Percentiles rank a stretch among this genome's conserved stretches.
Conservation (phyloP, 768 basidiomycete genomes). For the Harrya chromipes region DNA sequence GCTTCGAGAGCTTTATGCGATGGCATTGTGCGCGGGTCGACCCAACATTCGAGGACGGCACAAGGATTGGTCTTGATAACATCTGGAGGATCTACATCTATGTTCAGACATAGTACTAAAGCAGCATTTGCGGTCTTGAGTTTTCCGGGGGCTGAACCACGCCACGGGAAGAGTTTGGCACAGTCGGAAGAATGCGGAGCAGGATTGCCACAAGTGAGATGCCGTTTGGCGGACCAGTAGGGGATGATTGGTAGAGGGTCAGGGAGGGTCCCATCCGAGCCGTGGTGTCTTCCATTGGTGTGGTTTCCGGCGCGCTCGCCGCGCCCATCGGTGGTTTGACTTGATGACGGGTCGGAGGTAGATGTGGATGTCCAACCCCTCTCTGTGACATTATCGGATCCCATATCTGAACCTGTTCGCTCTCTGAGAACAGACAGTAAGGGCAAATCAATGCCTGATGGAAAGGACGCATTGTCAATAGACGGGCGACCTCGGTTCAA, state of each 20-base stretch:
- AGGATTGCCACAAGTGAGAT: conserved; percentile 87
- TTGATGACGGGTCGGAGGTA: conserved; percentile 48
- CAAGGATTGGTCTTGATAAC: conserved; percentile 96
- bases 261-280: conserved; percentile 46
- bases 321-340: conserved; percentile 32
- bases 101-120: conserved; percentile 90
- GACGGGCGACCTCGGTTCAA: not conserved
- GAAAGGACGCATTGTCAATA: conserved; percentile 2
- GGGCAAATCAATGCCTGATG: conserved; percentile 18
- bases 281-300: conserved; percentile 35
- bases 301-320: conserved; percentile 29
- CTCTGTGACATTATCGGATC: conserved; percentile 56
- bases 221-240: conserved; percentile 86
- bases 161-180: conserved; percentile 71
- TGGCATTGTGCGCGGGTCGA: conserved; percentile 91
- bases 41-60: conserved; percentile 94
- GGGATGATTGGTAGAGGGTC: conserved; percentile 62
- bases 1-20: conserved; percentile 91
- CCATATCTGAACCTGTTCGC: conserved; percentile 30
- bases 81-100: conserved; percentile 97
- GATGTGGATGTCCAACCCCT: conserved; percentile 47
- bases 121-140: conserved; percentile 90
- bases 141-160: conserved; percentile 74
- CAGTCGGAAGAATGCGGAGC: conserved; percentile 66
- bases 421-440: conserved; percentile 16